Percentiles rank a stretch among this genome's conserved stretches.
phyloP scores from a whole-genome alignment of 176 grass and related monocot species.

The Typha latifolia region DNA sequence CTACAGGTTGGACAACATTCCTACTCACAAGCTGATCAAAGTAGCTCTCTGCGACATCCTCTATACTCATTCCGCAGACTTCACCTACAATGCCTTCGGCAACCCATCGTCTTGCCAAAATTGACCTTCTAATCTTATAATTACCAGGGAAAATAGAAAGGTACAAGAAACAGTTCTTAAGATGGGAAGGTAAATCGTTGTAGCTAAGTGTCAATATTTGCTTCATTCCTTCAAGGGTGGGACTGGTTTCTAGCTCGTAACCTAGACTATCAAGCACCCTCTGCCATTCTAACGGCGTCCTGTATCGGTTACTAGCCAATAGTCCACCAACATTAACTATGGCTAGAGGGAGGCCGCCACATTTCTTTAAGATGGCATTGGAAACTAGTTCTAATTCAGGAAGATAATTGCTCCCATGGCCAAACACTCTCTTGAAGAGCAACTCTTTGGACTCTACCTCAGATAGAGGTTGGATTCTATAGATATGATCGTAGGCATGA shows the following conservation, averaged over 20 bases:
- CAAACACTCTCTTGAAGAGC: background rate
- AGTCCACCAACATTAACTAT: constrained; percentile 43
- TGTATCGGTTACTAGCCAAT: constrained; percentile 30
- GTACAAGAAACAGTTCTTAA: too few relatives aligned
- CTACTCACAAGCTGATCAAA: constrained; percentile 24
- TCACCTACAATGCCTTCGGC: constrained; percentile 26
- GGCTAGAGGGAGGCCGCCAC: constrained; percentile 35
- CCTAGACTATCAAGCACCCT: constrained; percentile 25
- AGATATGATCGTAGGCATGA: background rate
- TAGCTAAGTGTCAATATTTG: constrained; percentile 36
- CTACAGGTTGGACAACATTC: constrained; percentile 19
- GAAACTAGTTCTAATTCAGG: background rate
- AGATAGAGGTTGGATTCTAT: background rate
- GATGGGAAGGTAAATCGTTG: constrained; percentile 29
- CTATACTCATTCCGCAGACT: constrained; percentile 17
- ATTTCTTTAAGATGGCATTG: constrained; percentile 23
- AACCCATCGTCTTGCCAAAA: constrained; percentile 26
- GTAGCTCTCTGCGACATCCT: constrained; percentile 20
- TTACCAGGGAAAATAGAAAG: constrained; percentile 10
- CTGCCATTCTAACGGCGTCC: constrained; percentile 23
- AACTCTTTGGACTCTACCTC: background rate
- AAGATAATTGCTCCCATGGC: too few relatives aligned
- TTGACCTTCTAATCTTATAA: constrained; percentile 1
- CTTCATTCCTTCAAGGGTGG: background rate
- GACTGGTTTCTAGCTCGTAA: constrained; percentile 30